These are phyloP conservation scores for Hamigera avellanea DNA, from an alignment of 495 filamentous ascomycete genomes.

Conservation along the genomic window DNA sequence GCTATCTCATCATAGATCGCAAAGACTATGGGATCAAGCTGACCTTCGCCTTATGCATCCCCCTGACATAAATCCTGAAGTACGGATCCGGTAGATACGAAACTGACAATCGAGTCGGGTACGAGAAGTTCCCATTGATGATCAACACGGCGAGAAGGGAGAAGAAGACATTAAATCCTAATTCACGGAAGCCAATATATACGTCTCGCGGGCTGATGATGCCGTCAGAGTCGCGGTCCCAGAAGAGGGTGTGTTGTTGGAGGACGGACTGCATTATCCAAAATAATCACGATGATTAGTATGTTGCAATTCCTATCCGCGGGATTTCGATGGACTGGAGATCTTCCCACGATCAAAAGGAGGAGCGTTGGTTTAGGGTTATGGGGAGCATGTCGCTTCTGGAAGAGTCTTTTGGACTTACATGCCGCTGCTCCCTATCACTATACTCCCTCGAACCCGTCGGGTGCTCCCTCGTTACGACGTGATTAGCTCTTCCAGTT, in stretches of 20 bases:
- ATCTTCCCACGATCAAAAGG: too few species aligned
- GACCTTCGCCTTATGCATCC: conserved; percentile 43
- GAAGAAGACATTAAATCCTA: conserved; percentile 40
- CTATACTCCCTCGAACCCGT: too few species aligned
- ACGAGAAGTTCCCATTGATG: conserved; percentile 40
- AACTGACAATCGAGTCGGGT: conserved; percentile 28
- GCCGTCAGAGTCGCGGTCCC: conserved; percentile 38
- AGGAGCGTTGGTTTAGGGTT: too few species aligned
- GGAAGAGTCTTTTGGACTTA: too few species aligned
- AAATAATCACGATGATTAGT: too few species aligned
- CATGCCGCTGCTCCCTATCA: too few species aligned
- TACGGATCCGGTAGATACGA: conserved; percentile 31
- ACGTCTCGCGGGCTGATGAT: conserved; percentile 42
- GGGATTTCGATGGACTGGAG: too few species aligned
- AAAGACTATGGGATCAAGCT: not conserved
- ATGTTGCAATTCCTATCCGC: too few species aligned
- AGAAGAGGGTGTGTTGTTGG: conserved; percentile 45
- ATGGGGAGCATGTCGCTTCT: too few species aligned
- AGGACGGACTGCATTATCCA: conserved; percentile 25
- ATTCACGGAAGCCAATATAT: conserved; percentile 37
- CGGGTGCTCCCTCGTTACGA: too few species aligned
- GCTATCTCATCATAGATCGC: too few species aligned
- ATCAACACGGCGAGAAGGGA: conserved; percentile 29
- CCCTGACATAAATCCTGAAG: conserved; percentile 38
- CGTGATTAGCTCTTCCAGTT: too few species aligned